phyloP scores from a whole-genome alignment of 495 filamentous ascomycete species.

The Amphirosellinia nigrospora region DNA sequence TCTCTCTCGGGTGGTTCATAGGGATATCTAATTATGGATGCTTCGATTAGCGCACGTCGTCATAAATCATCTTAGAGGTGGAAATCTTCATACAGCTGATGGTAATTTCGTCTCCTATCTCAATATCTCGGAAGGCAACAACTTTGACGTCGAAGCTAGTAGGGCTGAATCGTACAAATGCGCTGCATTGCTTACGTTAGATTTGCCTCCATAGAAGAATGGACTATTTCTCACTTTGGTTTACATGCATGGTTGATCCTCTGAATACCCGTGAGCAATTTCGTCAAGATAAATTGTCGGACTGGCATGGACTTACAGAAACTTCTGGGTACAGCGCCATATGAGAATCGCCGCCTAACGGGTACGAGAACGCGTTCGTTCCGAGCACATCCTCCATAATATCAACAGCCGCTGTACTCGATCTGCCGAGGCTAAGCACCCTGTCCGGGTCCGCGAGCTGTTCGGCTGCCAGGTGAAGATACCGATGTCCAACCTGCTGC shows the following conservation, averaged over 20 bases:
- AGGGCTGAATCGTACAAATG: constrained; percentile 46
- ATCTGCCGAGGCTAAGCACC: constrained; percentile 40
- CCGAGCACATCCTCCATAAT: constrained; percentile 48
- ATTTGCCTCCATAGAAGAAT: neutral
- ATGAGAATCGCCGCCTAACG: constrained; percentile 38
- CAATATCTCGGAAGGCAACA: constrained; percentile 43
- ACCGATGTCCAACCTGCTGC: constrained; percentile 36
- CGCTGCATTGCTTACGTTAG: constrained; percentile 29
- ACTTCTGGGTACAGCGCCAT: constrained; percentile 48
- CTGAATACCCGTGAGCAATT: constrained; percentile 22
- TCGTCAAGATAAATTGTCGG: neutral
- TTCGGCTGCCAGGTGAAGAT: constrained; percentile 43
- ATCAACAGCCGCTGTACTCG: constrained; percentile 38
- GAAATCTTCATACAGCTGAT: constrained; percentile 42
- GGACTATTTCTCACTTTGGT: constrained; percentile 42
- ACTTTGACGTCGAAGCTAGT: constrained; percentile 41
- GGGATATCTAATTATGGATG: constrained; percentile 35
- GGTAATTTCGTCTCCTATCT: constrained; percentile 47
- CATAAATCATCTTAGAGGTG: neutral
- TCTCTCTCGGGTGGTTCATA: constrained; percentile 37
- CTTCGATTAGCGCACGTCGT: neutral
- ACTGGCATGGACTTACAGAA: constrained; percentile 34
- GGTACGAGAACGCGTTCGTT: constrained; percentile 48
- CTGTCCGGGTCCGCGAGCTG: constrained; percentile 42
- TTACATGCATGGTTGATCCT: constrained; percentile 51